Evolutionary conservation across 345 rosid species (phyloP).

Genomic region (Lepidium didymum): DNA sequence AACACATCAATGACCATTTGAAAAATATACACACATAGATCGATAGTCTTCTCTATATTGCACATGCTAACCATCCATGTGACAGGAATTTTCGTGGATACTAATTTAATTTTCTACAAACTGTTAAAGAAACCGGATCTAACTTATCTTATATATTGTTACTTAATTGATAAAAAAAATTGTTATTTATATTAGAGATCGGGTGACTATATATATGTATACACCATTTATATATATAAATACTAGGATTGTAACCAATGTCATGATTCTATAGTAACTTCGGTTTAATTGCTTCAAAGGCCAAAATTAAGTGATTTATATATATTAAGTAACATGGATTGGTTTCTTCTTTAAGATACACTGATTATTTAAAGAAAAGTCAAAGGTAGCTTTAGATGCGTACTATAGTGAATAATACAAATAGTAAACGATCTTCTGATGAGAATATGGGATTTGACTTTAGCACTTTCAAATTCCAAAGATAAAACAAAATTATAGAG

Average conservation of each 20-base stretch:
- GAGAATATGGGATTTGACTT: constrained; percentile 26
- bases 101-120: neutral
- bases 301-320: neutral
- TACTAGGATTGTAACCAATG: neutral
- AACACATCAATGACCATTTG: neutral
- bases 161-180: neutral
- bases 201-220: too few relatives aligned
- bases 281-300: neutral
- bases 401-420: constrained; percentile 28
- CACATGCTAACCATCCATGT: constrained; percentile 15
- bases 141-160: neutral
- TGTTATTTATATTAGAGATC: too few relatives aligned
- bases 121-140: neutral
- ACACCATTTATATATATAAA: neutral
- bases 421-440: constrained; percentile 26
- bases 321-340: neutral
- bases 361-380: constrained; percentile 26
- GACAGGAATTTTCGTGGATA: neutral
- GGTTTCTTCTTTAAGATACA: constrained; percentile 9
- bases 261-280: constrained; percentile 6
- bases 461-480: constrained; percentile 9
- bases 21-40: neutral
- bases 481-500: neutral
- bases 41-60: neutral
- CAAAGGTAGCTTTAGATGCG: constrained; percentile 31